Evolutionary conservation across 1,284 basidiomycete species (phyloP), one percentile per base, ranked within the genome.

Genomic region (Vanrija humicola): DNA sequence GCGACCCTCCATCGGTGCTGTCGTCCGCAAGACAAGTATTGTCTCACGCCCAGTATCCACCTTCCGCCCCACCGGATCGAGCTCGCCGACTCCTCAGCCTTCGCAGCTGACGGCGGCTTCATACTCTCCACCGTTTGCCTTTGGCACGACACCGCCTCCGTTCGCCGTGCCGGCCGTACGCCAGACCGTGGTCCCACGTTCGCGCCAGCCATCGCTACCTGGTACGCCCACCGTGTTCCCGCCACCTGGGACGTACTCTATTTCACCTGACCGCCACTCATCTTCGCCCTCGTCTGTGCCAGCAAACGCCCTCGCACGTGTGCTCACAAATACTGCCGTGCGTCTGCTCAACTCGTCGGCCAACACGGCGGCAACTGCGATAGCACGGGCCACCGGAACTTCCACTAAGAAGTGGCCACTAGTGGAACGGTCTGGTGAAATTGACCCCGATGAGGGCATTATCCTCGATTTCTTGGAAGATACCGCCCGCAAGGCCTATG

Each of bases 401-500:
- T 49, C 60, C 8, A 38, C 26, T 19, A 66, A 62, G 54, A 63
- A 68, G 18, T 65, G 69, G 45, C 68, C 68, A 1, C 64, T 56
- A 19, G 68, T 73, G 38, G 43, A 65, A n/a, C 64, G 69, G 7
- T 61, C 59, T 1, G 59, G 51, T 7, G 69, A 71, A 47, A 64
- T 72, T 23, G 88, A 94, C 65, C 86, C 89, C 0, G 79, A 87
- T 49, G 93, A 97, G 64, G 88, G 90, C 56, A 84, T 84, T 55
- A 76, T 98, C 8, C 78, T 97, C 10, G 83, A 80, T 3, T 74
- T 77, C 19, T 79, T 98, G 40, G 93, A 97, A 70, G 89, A 95
- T 61, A 77, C 93, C 0, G 94, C 92, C 10, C 91, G 96, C 80
- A 98, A 98, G 82, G 93, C 94, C 23, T 88, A 90, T 61, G 91